Conservation (phyloP, 2,329 filamentous ascomycete genomes). For the Fusarium haematococcum region DNA sequence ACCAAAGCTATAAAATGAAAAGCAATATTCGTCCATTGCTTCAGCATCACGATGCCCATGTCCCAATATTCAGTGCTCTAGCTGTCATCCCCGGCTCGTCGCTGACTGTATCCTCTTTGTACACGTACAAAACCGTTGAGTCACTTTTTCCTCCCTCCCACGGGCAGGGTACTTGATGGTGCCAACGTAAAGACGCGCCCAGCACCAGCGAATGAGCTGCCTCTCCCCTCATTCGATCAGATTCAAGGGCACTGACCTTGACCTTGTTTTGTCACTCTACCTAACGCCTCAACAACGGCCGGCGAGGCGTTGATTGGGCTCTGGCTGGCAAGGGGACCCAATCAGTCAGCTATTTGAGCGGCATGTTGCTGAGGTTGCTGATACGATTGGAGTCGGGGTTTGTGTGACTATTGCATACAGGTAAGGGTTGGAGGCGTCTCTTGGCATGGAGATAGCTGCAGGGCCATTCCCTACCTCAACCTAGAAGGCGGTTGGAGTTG, state of each 20-base stretch:
- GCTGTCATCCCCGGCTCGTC: constrained; percentile 2
- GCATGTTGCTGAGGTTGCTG: constrained; percentile 24
- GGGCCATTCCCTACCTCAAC: constrained; percentile 7
- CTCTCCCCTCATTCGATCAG: constrained; percentile 9
- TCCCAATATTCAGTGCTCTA: constrained; percentile 3
- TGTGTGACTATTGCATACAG: constrained; percentile 30
- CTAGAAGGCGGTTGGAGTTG: constrained; percentile 7
- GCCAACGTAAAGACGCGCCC: constrained; percentile 29
- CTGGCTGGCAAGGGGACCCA: constrained; percentile 9
- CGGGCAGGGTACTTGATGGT: constrained; percentile 30
- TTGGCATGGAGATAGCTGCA: constrained; percentile 26
- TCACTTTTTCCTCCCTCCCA: constrained; percentile 12
- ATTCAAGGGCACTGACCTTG: constrained; percentile 24
- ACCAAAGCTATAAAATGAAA: background rate
- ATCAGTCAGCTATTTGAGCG: constrained; percentile 26
- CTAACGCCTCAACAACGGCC: constrained; percentile 36
- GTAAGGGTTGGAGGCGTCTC: constrained; percentile 20
- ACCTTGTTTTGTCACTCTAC: constrained; percentile 22
- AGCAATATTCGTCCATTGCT: background rate
- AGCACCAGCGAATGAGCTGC: constrained; percentile 23
- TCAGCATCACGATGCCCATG: constrained; percentile 3
- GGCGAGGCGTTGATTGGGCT: constrained; percentile 29
- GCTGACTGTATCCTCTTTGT: constrained; percentile 24
- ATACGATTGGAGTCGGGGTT: constrained; percentile 35
- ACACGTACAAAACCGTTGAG: constrained; percentile 29